Conservation (phyloP, 2,329 filamentous ascomycete species). For the Fusarium sp. region DNA sequence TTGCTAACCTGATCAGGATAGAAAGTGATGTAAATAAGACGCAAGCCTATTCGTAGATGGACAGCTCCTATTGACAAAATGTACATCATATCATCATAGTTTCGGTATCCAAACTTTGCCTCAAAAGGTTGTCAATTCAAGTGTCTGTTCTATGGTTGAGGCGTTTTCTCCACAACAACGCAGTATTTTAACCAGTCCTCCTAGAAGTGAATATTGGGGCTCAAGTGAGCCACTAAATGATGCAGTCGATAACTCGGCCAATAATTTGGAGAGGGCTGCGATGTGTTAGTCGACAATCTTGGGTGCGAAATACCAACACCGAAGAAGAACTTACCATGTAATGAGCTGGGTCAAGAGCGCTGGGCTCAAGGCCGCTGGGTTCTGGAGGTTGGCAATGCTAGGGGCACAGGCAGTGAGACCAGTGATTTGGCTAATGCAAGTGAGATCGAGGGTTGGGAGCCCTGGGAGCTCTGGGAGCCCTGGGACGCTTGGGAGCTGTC, state of each 20-base stretch:
- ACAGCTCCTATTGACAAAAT: neutral
- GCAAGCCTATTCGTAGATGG: too few relatives aligned
- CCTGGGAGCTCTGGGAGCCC: neutral
- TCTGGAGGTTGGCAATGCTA: neutral
- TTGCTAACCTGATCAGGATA: neutral
- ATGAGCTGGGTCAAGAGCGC: accelerated
- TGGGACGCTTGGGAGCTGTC: neutral
- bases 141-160: neutral
- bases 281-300: neutral
- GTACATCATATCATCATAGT: neutral
- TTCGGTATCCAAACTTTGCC: neutral
- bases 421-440: accelerated
- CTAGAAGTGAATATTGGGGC: neutral
- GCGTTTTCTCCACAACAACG: neutral
- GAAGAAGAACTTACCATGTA: neutral
- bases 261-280: neutral
- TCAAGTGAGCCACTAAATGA: neutral
- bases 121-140: conserved; percentile 7
- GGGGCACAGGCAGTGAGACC: accelerated
- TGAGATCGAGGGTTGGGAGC: accelerated
- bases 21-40: too few relatives aligned
- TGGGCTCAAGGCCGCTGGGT: neutral
- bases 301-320: accelerated
- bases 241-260: accelerated
- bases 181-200: neutral